Base-by-base conservation (phyloP, 805 yeast genomes). In the Barnettozyma californica region DNA sequence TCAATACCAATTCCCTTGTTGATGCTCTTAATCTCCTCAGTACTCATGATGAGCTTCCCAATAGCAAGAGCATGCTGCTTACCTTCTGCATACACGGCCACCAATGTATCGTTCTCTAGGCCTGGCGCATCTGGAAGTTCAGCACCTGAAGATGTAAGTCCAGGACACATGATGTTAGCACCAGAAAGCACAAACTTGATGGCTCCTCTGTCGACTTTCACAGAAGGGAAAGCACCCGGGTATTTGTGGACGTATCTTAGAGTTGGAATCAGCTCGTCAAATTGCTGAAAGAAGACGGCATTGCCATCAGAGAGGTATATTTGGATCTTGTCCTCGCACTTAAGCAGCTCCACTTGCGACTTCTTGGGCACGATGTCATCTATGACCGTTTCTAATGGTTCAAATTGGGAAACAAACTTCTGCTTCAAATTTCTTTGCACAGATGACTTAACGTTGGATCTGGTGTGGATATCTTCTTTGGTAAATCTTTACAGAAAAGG, bases 161-260 rank as follows among this genome's bases (percentile, higher is more conserved):
- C 97, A 3, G 96, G 96, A 68, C 97, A 91, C 98, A 91, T 91
- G 61, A 91, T 87, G 62, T 91, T 91, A 26, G 97, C 97, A 48
- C 97, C 98, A 4, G 95, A 84, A n/a, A 91, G 70, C 23, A 91
- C 94, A 62, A 91, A 91, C 67, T 91, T 91, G 65, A 91, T 91
- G 45, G 98, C 98, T 49, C 98, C 98, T 64, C 97, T 77, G 61
- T 91, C 98, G 11, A 92, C 97, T 62, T 83, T 87, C 40, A 91
- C 95, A 33, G 78, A 70, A 20, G 97, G 97, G 69, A 91, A 91
- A 34, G 83, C 79, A 9, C 77, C 74, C 5, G 97, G 96, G 62
- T 84, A 87, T 65, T 81, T 81, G 68, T 89, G 96, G 27, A 89
- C 88, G 16, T 84, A 65, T 57, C 74, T 78, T 55, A 92, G 72